Percentiles rank a stretch among this genome's conserved stretches.
Conservation (phyloP, 306 rosid species). For the Cicer arietinum region DNA sequence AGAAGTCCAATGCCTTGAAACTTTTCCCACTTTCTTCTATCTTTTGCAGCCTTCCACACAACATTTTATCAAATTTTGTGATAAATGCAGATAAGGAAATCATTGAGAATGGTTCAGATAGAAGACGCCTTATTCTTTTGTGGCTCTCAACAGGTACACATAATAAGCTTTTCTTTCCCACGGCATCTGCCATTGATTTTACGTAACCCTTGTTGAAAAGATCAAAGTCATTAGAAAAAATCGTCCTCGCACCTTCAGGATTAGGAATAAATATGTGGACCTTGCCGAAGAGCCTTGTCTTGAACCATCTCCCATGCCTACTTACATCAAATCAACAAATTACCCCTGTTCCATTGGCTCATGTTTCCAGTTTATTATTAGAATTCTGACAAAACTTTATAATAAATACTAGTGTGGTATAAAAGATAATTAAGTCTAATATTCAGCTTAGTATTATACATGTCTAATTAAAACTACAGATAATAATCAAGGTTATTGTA, state of each 20-base stretch:
- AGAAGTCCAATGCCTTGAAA: constrained; percentile 61
- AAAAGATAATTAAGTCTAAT: not conserved
- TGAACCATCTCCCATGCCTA: constrained; percentile 81
- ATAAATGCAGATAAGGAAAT: constrained; percentile 60
- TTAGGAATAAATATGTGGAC: constrained; percentile 72
- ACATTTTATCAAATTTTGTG: constrained; percentile 60
- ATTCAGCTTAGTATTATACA: not conserved
- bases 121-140: constrained; percentile 72
- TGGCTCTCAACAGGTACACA: constrained; percentile 65
- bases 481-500: constrained; percentile 9
- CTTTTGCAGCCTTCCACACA: constrained; percentile 59
- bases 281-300: constrained; percentile 75
- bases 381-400: not conserved
- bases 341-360: constrained; percentile 1
- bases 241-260: constrained; percentile 65
- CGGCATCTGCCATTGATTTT: constrained; percentile 77
- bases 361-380: constrained; percentile 2
- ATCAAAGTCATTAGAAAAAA: constrained; percentile 67
- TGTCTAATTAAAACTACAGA: not conserved
- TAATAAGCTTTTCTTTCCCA: constrained; percentile 68
- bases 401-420: not conserved
- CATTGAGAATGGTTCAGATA: constrained; percentile 74
- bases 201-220: constrained; percentile 73
- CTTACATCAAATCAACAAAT: constrained; percentile 34
- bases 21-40: constrained; percentile 56